Percentiles rank a stretch among this genome's conserved stretches.
These are phyloP conservation scores for Ogataea hybrid DNA, from an alignment of 1,139 yeast genomes.

Conservation along the genomic window DNA sequence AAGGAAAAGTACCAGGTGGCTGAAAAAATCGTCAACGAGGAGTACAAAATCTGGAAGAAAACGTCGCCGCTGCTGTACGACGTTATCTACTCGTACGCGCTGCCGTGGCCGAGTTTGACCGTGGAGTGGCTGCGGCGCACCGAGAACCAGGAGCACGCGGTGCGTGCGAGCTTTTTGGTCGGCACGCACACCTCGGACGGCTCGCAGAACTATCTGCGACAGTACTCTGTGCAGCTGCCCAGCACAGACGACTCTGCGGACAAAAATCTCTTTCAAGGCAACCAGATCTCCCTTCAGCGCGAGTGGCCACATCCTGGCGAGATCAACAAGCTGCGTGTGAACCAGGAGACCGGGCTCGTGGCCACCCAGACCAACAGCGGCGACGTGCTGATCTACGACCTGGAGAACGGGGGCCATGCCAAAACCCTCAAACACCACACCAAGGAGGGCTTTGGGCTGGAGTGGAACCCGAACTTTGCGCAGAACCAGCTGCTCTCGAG, in stretches of 20 bases:
- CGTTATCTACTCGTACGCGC: no score
- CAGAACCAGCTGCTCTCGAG: constrained; percentile 54
- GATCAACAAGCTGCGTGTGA: constrained; percentile 45
- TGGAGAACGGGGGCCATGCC: constrained; percentile 23
- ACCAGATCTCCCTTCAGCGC: constrained; percentile 38
- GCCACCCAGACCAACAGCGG: constrained; percentile 55
- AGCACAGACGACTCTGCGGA: constrained; percentile 41
- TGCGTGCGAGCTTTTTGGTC: constrained; percentile 42
- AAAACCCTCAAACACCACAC: constrained; percentile 56
- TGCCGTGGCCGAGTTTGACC: constrained; percentile 43
- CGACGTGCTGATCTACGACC: constrained; percentile 42
- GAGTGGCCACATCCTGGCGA: constrained; percentile 57
- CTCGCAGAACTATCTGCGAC: constrained; percentile 43
- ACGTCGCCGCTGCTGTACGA: no score
- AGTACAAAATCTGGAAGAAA: no score
- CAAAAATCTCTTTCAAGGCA: constrained; percentile 21
- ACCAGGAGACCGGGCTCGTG: constrained; percentile 39
- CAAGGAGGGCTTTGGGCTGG: constrained; percentile 67
- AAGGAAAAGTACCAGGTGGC: no score
- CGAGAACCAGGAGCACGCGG: constrained; percentile 35
- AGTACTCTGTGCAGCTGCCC: constrained; percentile 50
- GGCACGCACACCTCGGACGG: constrained; percentile 48
- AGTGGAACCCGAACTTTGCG: constrained; percentile 50
- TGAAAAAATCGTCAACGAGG: no score
- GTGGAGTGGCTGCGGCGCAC: constrained; percentile 48